Conservation (phyloP, 2,329 filamentous ascomycete genomes). For the Xylaria sp. region DNA sequence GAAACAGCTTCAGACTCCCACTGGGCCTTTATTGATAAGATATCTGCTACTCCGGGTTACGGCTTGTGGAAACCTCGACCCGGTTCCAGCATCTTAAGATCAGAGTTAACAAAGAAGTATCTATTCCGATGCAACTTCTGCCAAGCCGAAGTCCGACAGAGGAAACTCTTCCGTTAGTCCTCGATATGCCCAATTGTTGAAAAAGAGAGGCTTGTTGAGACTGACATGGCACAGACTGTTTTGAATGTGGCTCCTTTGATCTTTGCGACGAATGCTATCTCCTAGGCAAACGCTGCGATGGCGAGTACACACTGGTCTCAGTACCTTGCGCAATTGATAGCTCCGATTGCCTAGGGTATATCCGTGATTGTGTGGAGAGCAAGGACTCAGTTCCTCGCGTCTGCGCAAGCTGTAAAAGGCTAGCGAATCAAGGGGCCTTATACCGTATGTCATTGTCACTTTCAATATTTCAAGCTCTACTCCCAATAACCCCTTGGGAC, state of each 20-base stretch:
- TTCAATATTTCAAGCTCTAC: not conserved
- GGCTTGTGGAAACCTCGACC: slow-evolving; percentile 1
- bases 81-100: not conserved
- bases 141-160: slow-evolving; percentile 6
- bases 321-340: slow-evolving; percentile 12
- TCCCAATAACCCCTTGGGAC: not conserved
- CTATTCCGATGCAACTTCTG: slow-evolving; percentile 18
- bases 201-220: not conserved
- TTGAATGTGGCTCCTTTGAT: slow-evolving; percentile 16
- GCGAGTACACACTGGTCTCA: not conserved
- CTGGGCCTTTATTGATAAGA: not conserved
- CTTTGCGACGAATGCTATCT: slow-evolving; percentile 21
- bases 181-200: not conserved
- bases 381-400: not conserved
- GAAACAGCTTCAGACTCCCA: slow-evolving; percentile 6
- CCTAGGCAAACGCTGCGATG: slow-evolving; percentile 7
- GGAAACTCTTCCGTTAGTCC: not conserved
- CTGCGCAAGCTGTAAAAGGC: slow-evolving; percentile 1
- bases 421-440: slow-evolving; percentile 3
- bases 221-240: slow-evolving; percentile 6
- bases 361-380: slow-evolving; percentile 1
- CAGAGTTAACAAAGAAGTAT: not conserved
- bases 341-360: slow-evolving; percentile 8
- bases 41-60: not conserved
- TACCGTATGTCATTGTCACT: slow-evolving; percentile 8